These are phyloP conservation scores for Cladosporium sp. DNA, from an alignment of 2,329 filamentous ascomycete genomes.

Conservation along the genomic window DNA sequence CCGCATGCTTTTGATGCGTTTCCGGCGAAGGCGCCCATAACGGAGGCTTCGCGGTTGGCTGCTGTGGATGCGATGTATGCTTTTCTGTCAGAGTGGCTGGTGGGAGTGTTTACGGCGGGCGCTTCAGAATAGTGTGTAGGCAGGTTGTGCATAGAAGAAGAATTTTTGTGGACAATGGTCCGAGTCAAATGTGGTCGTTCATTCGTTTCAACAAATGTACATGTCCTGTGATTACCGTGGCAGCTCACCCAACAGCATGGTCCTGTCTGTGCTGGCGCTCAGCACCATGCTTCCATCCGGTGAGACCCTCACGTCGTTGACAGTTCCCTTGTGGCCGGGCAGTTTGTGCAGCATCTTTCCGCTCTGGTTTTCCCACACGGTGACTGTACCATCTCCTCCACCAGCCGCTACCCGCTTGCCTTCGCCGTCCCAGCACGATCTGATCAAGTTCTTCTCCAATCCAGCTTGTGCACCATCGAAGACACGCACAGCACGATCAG, in stretches of 20 bases:
- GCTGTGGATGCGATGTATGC: neutral
- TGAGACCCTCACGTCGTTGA: constrained; percentile 92
- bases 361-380: constrained; percentile 86
- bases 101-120: neutral
- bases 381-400: constrained; percentile 84
- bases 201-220: neutral
- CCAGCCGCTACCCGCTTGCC: constrained; percentile 87
- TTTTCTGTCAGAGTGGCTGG: neutral
- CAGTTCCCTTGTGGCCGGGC: constrained; percentile 90
- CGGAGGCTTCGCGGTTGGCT: constrained; percentile 1
- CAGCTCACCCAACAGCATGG: constrained; percentile 29
- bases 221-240: neutral
- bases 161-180: neutral
- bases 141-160: neutral
- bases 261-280: constrained; percentile 37
- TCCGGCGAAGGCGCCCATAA: constrained; percentile 9
- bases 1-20: constrained; percentile 26
- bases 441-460: constrained; percentile 86
- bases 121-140: neutral
- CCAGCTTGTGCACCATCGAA: constrained; percentile 90
- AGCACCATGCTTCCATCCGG: constrained; percentile 77
- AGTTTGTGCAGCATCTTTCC: constrained; percentile 93
- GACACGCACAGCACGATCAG: constrained; percentile 79
- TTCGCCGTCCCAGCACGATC: constrained; percentile 84
- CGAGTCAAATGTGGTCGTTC: neutral